Evolutionary conservation across 768 basidiomycete species (phyloP).

Genomic region (Clavaria fumosa): DNA sequence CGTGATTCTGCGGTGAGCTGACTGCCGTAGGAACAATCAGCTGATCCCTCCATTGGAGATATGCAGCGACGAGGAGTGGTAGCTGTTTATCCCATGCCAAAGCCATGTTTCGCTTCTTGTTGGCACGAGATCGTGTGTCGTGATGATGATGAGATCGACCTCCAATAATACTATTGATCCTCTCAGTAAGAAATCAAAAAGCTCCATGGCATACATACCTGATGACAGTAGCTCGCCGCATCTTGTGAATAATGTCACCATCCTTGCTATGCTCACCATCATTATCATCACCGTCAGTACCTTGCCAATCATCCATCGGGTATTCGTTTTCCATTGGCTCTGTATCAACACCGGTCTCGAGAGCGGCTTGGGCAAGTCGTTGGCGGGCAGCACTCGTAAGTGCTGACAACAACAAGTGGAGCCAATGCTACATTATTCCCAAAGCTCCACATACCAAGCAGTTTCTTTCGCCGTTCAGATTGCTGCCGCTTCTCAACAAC

Average conservation of each 20-base stretch:
- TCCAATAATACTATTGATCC: background rate
- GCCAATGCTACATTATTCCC: too few species aligned
- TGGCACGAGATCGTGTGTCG: background rate
- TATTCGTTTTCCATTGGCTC: background rate
- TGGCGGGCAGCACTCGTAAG: background rate
- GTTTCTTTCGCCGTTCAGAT: too few species aligned
- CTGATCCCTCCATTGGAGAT: background rate
- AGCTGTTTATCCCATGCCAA: background rate
- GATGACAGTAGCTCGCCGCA: constrained; percentile 1
- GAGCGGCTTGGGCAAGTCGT: constrained; percentile 1
- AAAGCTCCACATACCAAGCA: too few species aligned
- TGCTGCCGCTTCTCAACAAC: too few species aligned
- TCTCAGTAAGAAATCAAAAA: background rate
- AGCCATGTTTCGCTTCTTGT: background rate
- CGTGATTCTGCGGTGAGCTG: background rate
- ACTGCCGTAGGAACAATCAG: background rate
- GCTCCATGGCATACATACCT: background rate
- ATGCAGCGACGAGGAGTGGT: background rate
- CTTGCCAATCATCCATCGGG: too few species aligned
- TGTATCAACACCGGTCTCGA: background rate
- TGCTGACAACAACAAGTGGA: too few species aligned
- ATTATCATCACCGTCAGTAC: too few species aligned
- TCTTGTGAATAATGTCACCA: constrained; percentile 1
- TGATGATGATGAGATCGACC: background rate
- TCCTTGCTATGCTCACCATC: too few species aligned